A percentile compares a stretch with the other conserved stretches of the same genome.
phyloP scores from a whole-genome alignment of 2,329 filamentous ascomycete genomes.

The Fusarium mexicanum region DNA sequence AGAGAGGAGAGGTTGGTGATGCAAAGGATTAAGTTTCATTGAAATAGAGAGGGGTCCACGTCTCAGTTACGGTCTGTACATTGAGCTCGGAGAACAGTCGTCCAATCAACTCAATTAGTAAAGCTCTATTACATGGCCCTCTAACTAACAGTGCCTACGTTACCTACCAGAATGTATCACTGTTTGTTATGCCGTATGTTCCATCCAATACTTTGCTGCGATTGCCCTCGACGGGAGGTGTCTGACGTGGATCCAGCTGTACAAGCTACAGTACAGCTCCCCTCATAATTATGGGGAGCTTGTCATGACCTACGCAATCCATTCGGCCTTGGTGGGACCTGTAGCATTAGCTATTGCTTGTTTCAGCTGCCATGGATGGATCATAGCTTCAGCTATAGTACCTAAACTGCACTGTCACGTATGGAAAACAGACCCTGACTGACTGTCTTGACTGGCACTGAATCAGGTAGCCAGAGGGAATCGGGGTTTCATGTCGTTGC shows the following conservation, averaged over 20 bases:
- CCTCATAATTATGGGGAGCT: conserved; percentile 24
- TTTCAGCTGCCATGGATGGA: conserved; percentile 21
- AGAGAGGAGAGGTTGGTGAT: conserved; percentile 16
- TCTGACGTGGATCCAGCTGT: conserved; percentile 32
- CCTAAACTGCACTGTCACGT: neutral
- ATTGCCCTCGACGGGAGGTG: neutral
- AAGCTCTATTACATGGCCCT: neutral
- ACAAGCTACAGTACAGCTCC: neutral
- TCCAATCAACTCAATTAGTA: neutral
- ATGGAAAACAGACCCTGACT: neutral
- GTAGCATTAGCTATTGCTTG: conserved; percentile 20
- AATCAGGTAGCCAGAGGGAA: neutral
- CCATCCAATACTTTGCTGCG: neutral
- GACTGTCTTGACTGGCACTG: neutral
- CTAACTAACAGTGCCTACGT: neutral
- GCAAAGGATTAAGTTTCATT: neutral
- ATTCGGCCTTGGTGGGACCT: neutral
- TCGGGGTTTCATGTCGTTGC: neutral
- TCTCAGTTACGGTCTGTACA: neutral
- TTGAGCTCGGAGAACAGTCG: neutral
- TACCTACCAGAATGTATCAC: neutral
- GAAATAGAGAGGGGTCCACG: conserved; percentile 23
- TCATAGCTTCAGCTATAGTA: neutral
- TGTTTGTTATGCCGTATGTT: neutral
- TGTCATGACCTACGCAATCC: conserved; percentile 7